Base-by-base conservation (phyloP, 192 early-diverging fungal species). In the Backusella parvicylindrica region DNA sequence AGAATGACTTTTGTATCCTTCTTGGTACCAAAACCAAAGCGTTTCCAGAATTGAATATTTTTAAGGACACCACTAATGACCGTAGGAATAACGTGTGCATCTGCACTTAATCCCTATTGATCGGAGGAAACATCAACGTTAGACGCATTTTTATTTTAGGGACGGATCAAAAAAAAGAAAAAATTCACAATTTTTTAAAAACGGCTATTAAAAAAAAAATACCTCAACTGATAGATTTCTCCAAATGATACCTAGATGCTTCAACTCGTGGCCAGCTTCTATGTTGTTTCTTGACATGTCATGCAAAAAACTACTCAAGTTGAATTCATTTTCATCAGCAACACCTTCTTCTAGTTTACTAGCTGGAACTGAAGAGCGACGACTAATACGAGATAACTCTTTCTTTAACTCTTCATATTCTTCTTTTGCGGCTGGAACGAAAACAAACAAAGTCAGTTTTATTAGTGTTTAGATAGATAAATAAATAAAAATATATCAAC, bases 1-100 rank as follows among this genome's bases (percentile, higher is more conserved):
- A 95, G 77, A 66, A 96, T 91, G 28, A 70, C 84, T 40, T 67
- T 71, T 30, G 21, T 65, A 31, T 37, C 41, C 15, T 41, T 70
- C 28, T 43, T 64, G 38, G 21, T 23, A 18, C 41, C 41, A 33
- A 64, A 41, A 1, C 31, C 16, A 32, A 41, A 43, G 3, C 11
- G 15, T 47, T 47, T 53, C 31, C 6, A 66, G 43, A 30, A 56
- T 47, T 47, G 37, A 9, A 70, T 7, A 13, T 26, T 33, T 11
- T 43, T 60, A n/a, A 74, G 1, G 38, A 64, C 16, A 69, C 65
- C 31, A 36, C 50, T 74, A 15, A 74, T 21, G 32, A 75, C 65
- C 5, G 75, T 81, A 23, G 76, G 50, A n/a, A 81, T 77, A 15
- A 76, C 71, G 35, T 71, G 64, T 18, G 80, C 80, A 65, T 81